Base-by-base conservation (phyloP, 257 asterid genomes). In the Solanum piurae region DNA sequence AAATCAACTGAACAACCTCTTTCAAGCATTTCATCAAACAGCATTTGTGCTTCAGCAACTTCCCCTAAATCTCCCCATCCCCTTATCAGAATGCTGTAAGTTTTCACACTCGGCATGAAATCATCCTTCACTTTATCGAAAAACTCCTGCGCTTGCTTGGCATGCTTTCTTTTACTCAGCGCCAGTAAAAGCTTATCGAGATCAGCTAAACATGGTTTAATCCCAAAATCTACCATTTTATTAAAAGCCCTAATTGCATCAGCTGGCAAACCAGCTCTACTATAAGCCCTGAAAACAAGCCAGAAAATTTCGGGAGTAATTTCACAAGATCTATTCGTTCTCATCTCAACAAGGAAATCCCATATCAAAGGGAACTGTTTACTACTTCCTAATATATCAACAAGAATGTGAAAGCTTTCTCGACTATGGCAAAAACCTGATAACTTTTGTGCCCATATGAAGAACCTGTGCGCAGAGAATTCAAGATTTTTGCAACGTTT, bases 401-500 rank as follows among this genome's bases (percentile, higher is more conserved):
- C 93, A 10, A 97, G 93, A 83, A 97, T 95, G 58, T 89, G 94
- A n/a, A 94, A 92, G 44, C 96, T 94, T 83, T 93, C 92, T 87
- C 87, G 44, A 93, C 95, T 97, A 87, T 93, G 98, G 31, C 36
- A 88, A 87, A 97, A 97, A 23, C 92, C 94, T 20, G 98, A 95
- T 27, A 95, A 60, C 40, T 68, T 84, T 89, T 90, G 93, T 38
- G 98, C 97, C 99, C 98, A 97, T 2, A 91, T 89, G 44, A 97
- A 95, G 96, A 97, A 96, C 82, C 99, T 93, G 86, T 97, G 98
- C 38, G 98, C 98, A 20, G 99, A 93, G 76, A 95, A 95, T 6
- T 98, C 98, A 16, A 97, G 95, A 88, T 92, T 92, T 83, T 88
- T 95, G 91, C 99, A 95, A 66, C 99, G 90, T 84, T 94, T 95